Evolutionary conservation across 1,284 basidiomycete species (phyloP).

Genomic region (Cryptococcus deneoformans): DNA sequence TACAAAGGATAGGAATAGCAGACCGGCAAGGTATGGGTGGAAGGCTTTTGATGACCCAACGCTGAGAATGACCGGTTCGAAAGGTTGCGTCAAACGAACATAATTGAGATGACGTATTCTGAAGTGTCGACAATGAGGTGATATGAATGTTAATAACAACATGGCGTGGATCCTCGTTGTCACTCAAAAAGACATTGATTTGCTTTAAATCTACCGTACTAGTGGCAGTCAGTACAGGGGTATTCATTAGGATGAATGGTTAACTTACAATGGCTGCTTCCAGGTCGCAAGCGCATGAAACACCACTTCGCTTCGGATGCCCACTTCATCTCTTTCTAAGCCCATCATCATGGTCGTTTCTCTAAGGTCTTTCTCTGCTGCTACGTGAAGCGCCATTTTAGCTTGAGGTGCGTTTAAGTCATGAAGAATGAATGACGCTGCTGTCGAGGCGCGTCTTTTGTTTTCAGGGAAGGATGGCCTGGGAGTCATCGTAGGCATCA

Average conservation of each 20-base stretch:
- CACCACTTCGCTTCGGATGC: slow-evolving; percentile 37
- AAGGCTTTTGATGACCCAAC: no score
- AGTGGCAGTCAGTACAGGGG: no score
- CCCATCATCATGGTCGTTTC: slow-evolving; percentile 50
- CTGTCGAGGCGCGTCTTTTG: slow-evolving; percentile 23
- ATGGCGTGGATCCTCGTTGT: slow-evolving; percentile 23
- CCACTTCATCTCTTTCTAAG: slow-evolving; percentile 34
- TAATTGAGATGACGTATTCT: slow-evolving; percentile 53
- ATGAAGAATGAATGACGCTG: slow-evolving; percentile 15
- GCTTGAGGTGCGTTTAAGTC: slow-evolving; percentile 37
- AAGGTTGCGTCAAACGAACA: slow-evolving; percentile 53
- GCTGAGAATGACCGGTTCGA: slow-evolving; percentile 22
- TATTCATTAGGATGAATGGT: no score
- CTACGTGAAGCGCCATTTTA: slow-evolving; percentile 56
- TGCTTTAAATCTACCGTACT: slow-evolving; percentile 51
- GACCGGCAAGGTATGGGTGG: slow-evolving; percentile 38
- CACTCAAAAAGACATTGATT: slow-evolving; percentile 37
- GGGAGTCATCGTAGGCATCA: slow-evolving; percentile 2
- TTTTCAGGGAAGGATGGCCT: slow-evolving; percentile 8
- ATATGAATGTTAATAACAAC: slow-evolving; percentile 53
- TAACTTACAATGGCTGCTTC: slow-evolving; percentile 32
- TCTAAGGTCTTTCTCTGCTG: slow-evolving; percentile 50
- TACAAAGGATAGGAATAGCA: slow-evolving; percentile 60
- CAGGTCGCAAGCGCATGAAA: slow-evolving; percentile 37
- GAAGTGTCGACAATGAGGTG: slow-evolving; percentile 19